Conservation (phyloP, 2,329 filamentous ascomycete species). For the Apiospora koreana region DNA sequence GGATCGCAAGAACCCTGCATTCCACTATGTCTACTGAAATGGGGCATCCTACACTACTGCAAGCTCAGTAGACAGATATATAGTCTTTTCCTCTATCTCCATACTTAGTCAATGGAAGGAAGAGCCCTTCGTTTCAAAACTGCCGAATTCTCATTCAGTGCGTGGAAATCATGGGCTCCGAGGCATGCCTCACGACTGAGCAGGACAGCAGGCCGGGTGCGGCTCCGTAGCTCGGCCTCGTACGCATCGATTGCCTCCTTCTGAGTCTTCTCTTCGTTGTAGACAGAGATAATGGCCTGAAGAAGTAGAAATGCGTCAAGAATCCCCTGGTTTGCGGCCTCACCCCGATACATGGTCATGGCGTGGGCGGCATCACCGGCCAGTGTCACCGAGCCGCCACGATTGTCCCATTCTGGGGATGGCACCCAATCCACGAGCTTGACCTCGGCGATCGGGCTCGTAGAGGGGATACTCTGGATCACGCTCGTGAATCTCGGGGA, state of each 20-base stretch:
- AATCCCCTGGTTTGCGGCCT: conserved; percentile 42
- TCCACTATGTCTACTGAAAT: conserved; percentile 20
- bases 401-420: conserved; percentile 42
- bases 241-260: neutral
- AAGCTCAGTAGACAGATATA: neutral
- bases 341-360: conserved; percentile 57
- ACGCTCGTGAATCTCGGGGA: conserved; percentile 41
- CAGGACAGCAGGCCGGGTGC: neutral
- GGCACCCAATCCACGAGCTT: conserved; percentile 38
- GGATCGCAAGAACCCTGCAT: conserved; percentile 17
- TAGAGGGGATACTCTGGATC: conserved; percentile 44
- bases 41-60: no score
- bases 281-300: neutral
- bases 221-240: neutral
- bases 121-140: neutral
- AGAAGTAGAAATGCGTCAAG: conserved; percentile 32
- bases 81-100: neutral
- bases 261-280: neutral
- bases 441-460: conserved; percentile 28
- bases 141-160: neutral
- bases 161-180: neutral
- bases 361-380: conserved; percentile 57
- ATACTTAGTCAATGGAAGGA: neutral
- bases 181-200: conserved; percentile 4
- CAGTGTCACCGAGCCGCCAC: conserved; percentile 45